A percentile compares a stretch with the other conserved stretches of the same genome.
phyloP scores from a whole-genome alignment of 176 grass and related monocot genomes.

The maize (Zea mays) region DNA sequence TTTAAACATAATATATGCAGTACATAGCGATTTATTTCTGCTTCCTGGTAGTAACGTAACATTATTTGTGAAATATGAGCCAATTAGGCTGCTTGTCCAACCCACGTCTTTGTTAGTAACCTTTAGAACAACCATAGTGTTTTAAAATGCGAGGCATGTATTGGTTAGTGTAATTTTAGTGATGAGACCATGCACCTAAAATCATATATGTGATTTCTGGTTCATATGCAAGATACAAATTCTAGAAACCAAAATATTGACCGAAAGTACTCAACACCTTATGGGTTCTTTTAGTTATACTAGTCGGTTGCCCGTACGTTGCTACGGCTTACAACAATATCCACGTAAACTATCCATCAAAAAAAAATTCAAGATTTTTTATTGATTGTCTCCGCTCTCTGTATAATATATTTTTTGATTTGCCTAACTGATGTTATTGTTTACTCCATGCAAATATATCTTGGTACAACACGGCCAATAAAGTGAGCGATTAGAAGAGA shows the following conservation, averaged over 20 bases:
- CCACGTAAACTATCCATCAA: no score
- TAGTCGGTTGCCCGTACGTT: no score
- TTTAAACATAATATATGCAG: background rate
- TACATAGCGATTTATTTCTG: constrained; percentile 10
- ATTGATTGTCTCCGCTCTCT: no score
- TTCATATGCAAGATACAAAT: background rate
- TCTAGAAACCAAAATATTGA: background rate
- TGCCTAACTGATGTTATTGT: no score
- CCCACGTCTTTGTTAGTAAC: background rate
- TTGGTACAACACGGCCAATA: no score
- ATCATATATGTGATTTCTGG: constrained; percentile 3
- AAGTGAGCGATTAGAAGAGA: no score
- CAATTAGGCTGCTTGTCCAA: background rate
- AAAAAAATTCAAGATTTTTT: no score
- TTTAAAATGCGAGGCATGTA: constrained; percentile 3
- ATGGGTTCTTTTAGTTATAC: constrained; percentile 2
- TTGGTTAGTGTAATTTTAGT: constrained; percentile 1
- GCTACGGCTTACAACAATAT: no score
- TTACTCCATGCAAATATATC: no score
- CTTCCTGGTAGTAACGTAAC: background rate
- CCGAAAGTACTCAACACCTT: background rate
- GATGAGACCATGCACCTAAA: constrained; percentile 7
- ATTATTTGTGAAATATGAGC: background rate
- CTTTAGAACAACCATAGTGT: background rate
- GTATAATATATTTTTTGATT: no score